Evolutionary conservation across 1,284 basidiomycete genomes (phyloP).

Genomic region (Heterobasidion occidentale): DNA sequence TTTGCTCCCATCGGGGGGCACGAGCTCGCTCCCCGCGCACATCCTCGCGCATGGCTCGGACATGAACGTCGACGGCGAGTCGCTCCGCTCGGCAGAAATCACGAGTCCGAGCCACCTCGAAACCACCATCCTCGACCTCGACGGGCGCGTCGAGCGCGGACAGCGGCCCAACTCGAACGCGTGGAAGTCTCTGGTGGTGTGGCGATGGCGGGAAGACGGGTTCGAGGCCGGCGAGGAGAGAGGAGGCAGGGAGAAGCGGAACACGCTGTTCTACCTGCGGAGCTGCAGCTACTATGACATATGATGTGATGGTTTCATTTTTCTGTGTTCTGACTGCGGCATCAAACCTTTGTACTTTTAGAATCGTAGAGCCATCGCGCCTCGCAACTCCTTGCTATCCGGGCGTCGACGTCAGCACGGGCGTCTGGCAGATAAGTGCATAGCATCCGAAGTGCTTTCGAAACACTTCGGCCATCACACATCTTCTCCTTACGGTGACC

Average conservation of each 20-base stretch:
- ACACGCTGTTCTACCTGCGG: constrained; percentile 48
- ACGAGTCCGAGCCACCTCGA: constrained; percentile 41
- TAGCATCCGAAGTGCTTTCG: too few species aligned
- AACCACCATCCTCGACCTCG: constrained; percentile 38
- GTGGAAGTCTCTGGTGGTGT: constrained; percentile 46
- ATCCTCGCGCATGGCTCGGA: constrained; percentile 26
- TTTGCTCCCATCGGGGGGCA: constrained; percentile 30
- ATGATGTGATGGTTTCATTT: background rate
- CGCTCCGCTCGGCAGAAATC: constrained; percentile 30
- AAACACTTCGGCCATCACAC: too few species aligned
- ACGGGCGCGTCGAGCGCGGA: constrained; percentile 36
- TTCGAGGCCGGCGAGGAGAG: constrained; percentile 18
- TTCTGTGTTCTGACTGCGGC: background rate
- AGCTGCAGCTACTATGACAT: background rate
- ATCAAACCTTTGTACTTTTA: too few species aligned
- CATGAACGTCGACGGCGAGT: constrained; percentile 18
- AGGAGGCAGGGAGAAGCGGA: constrained; percentile 42
- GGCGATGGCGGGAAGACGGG: constrained; percentile 32
- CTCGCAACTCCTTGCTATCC: too few species aligned
- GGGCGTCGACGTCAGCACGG: too few species aligned
- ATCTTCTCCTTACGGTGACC: too few species aligned
- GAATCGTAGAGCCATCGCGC: too few species aligned
- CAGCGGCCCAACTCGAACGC: constrained; percentile 36
- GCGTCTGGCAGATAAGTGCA: too few species aligned
- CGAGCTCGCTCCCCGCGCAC: constrained; percentile 26